Percentiles rank a stretch among this genome's conserved stretches.
Evolutionary conservation across 2,329 filamentous ascomycete genomes (phyloP).

Genomic region (Diaporthe caulivora): DNA sequence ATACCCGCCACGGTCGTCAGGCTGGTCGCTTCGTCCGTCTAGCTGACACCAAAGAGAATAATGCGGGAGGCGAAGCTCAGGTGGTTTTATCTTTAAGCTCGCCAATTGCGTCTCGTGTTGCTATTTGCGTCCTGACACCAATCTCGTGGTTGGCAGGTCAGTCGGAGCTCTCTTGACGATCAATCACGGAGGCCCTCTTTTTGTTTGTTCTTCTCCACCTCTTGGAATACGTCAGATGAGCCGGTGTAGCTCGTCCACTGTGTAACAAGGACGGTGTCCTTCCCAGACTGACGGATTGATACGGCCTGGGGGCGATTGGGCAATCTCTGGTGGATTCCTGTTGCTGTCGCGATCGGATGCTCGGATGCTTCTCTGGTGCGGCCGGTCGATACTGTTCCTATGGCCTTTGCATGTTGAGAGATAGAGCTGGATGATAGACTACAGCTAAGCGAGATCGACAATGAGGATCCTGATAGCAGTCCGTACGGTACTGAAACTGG

Average conservation of each 20-base stretch:
- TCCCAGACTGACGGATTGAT: conserved; percentile 7
- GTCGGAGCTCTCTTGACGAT: not conserved
- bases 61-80: conserved; percentile 20
- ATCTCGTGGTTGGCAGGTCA: conserved; percentile 21
- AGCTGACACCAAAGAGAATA: not conserved
- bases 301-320: not conserved
- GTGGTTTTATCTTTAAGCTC: not conserved
- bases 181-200: conserved; percentile 23
- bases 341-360: not conserved
- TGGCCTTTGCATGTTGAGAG: not conserved
- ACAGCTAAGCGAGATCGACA: not conserved
- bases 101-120: conserved; percentile 17
- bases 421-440: not conserved
- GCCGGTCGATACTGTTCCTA: not conserved
- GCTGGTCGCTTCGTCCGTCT: conserved; percentile 2
- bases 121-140: conserved; percentile 5
- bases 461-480: not conserved
- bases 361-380: not conserved
- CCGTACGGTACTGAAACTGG: not conserved
- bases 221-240: conserved; percentile 24
- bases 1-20: not conserved
- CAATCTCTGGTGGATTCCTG: not conserved
- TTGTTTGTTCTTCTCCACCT: conserved; percentile 17
- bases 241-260: conserved; percentile 16
- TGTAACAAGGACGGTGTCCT: conserved; percentile 5